Conservation (phyloP, 345 rosid genomes). For the Syzygium aromaticum region DNA sequence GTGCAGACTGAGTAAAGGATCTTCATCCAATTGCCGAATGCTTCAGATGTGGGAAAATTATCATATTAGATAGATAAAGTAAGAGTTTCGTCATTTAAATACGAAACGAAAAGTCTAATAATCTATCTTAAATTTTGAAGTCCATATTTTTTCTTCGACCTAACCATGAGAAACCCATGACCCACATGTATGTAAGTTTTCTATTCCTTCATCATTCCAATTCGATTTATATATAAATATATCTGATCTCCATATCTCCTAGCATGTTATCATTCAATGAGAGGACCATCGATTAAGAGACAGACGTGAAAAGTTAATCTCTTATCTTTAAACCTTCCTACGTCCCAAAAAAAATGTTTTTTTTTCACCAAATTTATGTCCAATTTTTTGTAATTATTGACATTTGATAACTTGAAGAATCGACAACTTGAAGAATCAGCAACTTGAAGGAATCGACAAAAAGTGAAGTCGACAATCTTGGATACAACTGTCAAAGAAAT, state of each 20-base stretch:
- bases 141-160: neutral
- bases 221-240: neutral
- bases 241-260: neutral
- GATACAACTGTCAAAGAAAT: no score
- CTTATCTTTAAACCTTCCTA: neutral
- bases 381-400: no score
- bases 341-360: neutral
- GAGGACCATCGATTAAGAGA: neutral
- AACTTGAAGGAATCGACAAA: no score
- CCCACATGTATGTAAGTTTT: neutral
- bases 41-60: neutral
- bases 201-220: neutral
- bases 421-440: no score
- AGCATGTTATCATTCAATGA: neutral
- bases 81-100: neutral
- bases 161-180: neutral
- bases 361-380: no score
- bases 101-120: neutral
- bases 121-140: neutral
- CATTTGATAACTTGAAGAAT: no score
- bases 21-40: neutral
- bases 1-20: neutral
- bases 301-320: no score
- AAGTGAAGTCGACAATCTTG: no score
- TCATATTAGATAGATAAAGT: neutral